Conservation (phyloP, 768 basidiomycete species). For the Phlebiopsis flavidoalba region DNA sequence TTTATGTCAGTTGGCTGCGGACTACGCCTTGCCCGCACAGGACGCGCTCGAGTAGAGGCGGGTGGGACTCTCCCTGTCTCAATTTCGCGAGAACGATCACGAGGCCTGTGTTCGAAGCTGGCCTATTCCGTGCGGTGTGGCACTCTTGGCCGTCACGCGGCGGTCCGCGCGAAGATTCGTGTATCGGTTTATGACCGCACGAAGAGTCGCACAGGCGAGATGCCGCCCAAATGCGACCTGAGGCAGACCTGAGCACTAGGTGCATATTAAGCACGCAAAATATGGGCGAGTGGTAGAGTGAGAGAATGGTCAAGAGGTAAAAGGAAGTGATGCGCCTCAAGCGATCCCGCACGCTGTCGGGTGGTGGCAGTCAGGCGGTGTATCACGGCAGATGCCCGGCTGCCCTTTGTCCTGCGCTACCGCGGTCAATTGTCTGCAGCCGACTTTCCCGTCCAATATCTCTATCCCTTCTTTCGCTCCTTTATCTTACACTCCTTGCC, state of each 20-base stretch:
- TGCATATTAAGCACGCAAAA: background rate
- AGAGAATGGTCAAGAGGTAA: background rate
- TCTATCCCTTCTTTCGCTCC: constrained; percentile 9
- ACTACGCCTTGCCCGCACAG: no score
- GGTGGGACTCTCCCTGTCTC: no score
- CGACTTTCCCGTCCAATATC: background rate
- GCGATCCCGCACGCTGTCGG: background rate
- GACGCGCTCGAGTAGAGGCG: no score
- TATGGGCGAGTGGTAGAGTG: background rate
- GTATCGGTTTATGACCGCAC: background rate
- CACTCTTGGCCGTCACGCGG: background rate
- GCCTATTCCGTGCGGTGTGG: background rate
- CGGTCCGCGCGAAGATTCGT: background rate
- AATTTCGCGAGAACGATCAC: background rate
- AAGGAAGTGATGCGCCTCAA: background rate
- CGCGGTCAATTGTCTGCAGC: constrained; percentile 6
- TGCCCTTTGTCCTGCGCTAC: constrained; percentile 1
- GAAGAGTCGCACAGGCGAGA: background rate
- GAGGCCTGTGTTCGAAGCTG: background rate
- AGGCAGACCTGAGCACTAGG: background rate
- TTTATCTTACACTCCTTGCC: constrained; percentile 11
- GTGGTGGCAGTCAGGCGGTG: constrained; percentile 1
- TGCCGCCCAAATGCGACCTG: background rate
- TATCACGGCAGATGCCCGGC: background rate
- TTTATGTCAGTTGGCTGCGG: no score